Conservation (phyloP, 345 rosid genomes). For the Salix brachista region DNA sequence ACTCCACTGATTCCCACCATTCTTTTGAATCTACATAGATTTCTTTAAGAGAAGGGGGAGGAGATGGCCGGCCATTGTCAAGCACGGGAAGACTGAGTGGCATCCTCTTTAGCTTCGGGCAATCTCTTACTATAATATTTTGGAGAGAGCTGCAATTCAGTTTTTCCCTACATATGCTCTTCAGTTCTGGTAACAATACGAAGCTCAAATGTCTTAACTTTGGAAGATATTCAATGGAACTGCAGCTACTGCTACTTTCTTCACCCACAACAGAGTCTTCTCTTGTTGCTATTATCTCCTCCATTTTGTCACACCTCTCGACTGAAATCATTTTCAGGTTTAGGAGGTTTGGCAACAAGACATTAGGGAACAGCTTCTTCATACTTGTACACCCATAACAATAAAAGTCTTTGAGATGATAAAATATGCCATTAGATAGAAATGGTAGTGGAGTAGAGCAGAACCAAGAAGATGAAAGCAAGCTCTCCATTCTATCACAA, state of each 20-base stretch:
- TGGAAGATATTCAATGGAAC: background rate
- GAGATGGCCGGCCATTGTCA: background rate
- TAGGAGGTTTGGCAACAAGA: background rate
- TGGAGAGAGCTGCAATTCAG: conserved; percentile 13
- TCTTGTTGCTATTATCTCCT: conserved; percentile 20
- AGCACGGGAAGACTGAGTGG: background rate
- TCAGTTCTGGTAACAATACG: background rate
- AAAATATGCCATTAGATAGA: background rate
- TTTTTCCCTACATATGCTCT: background rate
- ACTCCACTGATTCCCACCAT: conserved; percentile 1
- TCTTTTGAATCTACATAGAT: background rate
- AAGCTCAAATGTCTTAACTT: background rate
- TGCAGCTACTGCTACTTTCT: background rate
- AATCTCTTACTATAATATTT: background rate
- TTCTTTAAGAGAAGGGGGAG: background rate
- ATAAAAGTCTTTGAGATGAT: background rate
- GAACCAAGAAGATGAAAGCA: background rate
- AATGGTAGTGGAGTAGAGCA: background rate
- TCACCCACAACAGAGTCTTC: background rate
- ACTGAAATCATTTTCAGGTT: background rate
- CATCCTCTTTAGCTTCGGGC: conserved; percentile 17
- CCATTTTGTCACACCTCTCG: conserved; percentile 4
- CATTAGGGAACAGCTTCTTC: conserved; percentile 9
- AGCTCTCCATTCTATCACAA: background rate
- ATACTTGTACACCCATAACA: conserved; percentile 8